These are phyloP conservation scores for Exophiala calicioides DNA, from an alignment of 2,329 filamentous ascomycete species.

Conservation along the genomic window DNA sequence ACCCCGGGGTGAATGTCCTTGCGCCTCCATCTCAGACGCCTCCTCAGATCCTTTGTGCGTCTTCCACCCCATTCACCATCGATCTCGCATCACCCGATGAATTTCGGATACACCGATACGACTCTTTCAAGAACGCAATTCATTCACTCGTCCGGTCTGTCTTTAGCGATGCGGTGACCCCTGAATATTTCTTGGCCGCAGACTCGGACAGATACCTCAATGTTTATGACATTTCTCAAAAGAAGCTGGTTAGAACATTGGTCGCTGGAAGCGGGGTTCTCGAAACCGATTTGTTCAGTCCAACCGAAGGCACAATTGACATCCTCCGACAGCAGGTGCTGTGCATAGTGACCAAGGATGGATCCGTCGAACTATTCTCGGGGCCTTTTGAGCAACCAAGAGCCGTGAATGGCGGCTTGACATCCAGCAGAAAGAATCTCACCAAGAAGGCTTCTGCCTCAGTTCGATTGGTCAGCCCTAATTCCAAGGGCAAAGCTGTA, in stretches of 20 bases:
- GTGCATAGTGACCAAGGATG: constrained; percentile 50
- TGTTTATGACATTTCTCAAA: constrained; percentile 47
- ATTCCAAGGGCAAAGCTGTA: constrained; percentile 41
- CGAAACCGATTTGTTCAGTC: constrained; percentile 40
- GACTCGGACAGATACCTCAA: constrained; percentile 54
- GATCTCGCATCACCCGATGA: constrained; percentile 41
- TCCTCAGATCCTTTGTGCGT: constrained; percentile 52
- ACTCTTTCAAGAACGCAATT: constrained; percentile 52
- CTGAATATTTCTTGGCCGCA: constrained; percentile 49
- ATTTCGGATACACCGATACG: constrained; percentile 44
- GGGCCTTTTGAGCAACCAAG: constrained; percentile 46
- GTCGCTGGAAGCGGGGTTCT: constrained; percentile 51
- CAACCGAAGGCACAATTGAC: constrained; percentile 23
- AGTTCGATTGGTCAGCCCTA: constrained; percentile 48
- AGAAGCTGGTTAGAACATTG: constrained; percentile 50
- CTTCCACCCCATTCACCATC: constrained; percentile 51
- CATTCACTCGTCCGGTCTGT: constrained; percentile 49
- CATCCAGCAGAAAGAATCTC: constrained; percentile 37
- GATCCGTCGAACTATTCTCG: constrained; percentile 53
- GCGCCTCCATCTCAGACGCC: constrained; percentile 44
- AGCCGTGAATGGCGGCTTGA: constrained; percentile 35
- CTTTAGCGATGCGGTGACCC: constrained; percentile 31
- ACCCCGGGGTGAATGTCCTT: constrained; percentile 43
- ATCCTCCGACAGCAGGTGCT: constrained; percentile 42
- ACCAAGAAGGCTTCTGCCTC: constrained; percentile 48